Base-by-base conservation (phyloP, 805 yeast species). In the Wickerhamomyces bovis region DNA sequence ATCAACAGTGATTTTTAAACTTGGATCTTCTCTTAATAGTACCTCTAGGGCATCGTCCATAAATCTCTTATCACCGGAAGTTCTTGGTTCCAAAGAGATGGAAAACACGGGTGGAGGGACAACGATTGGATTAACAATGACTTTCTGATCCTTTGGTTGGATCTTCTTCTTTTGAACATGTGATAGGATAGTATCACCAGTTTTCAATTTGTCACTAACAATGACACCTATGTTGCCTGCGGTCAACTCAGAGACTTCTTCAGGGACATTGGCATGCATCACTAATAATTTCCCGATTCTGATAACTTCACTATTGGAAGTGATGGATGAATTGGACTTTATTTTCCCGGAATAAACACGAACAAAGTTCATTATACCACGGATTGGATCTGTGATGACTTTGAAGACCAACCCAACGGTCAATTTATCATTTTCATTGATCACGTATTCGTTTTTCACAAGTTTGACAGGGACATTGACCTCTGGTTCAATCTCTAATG, bases 41-140 rank as follows among this genome's bases (percentile, higher is more conserved):
- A 78, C 68, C 10, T 71, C 69, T 41, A 94, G 70, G 3, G 95
- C 83, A 6, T 78, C 75, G 40, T 86, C 85, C 80, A 92, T 73
- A 39, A 80, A 72, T 38, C 89, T 71, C 49, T 76, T 79, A 56
- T 90, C 97, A 3, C 96, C 90, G 2, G 88, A 77, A 0, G 96
- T 81, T 41, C 70, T 68, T 0, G 99, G 98, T 52, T 87, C 94
- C 26, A 92, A 73, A 0, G 89, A 76, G 2, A 92, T 81, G 51
- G 89, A 84, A 64, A 92, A 94, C 6, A 94, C 94, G 0, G 98
- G 95, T 1, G 96, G 96, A 1, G 99, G 99, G 1, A 87, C 76
- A 0, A 68, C 74, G 33, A 92, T 92, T 0, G 97, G 95, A 47
- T 83, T 75, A 26, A 90, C 74, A 39, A 71, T 71, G 44, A 81